These are phyloP conservation scores for Exserohilum rostratum DNA, from an alignment of 2,329 filamentous ascomycete species.

Conservation along the genomic window DNA sequence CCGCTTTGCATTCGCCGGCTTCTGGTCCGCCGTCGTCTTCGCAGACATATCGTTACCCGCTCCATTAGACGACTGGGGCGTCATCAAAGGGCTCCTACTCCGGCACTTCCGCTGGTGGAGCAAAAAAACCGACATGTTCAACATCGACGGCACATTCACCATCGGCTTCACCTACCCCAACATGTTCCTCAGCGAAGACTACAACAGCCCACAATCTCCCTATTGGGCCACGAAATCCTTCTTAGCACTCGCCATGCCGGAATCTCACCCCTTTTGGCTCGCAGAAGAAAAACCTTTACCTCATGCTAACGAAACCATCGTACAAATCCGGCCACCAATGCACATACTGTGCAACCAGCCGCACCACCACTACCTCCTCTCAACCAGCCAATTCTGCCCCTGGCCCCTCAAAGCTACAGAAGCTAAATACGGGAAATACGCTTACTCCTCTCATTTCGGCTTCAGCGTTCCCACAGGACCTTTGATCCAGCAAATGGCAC, in stretches of 20 bases:
- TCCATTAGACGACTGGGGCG: conserved; percentile 48
- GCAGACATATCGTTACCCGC: conserved; percentile 50
- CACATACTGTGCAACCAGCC: conserved; percentile 55
- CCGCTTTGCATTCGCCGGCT: conserved; percentile 58
- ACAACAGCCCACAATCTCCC: conserved; percentile 62
- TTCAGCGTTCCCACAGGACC: conserved; percentile 50
- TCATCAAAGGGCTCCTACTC: conserved; percentile 57
- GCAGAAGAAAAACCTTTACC: conserved; percentile 49
- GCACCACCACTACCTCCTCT: conserved; percentile 43
- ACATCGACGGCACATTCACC: conserved; percentile 57
- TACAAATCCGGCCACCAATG: conserved; percentile 40
- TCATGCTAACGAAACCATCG: not conserved
- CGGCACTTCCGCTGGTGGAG: conserved; percentile 60
- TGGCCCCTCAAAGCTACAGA: conserved; percentile 47
- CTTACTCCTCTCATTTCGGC: conserved; percentile 46
- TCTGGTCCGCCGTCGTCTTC: conserved; percentile 56
- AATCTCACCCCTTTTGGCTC: conserved; percentile 55
- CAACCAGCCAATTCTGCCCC: conserved; percentile 42
- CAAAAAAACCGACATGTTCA: conserved; percentile 52
- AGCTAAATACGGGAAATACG: conserved; percentile 45
- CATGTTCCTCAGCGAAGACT: conserved; percentile 63
- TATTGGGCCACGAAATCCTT: conserved; percentile 63
- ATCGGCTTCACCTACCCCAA: conserved; percentile 57
- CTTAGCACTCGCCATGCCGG: conserved; percentile 49
- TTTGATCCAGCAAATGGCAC: conserved; percentile 49